A percentile compares a stretch with the other conserved stretches of the same genome.
Conservation (phyloP, 73 alveolate genomes). For the Urostyla sp. region DNA sequence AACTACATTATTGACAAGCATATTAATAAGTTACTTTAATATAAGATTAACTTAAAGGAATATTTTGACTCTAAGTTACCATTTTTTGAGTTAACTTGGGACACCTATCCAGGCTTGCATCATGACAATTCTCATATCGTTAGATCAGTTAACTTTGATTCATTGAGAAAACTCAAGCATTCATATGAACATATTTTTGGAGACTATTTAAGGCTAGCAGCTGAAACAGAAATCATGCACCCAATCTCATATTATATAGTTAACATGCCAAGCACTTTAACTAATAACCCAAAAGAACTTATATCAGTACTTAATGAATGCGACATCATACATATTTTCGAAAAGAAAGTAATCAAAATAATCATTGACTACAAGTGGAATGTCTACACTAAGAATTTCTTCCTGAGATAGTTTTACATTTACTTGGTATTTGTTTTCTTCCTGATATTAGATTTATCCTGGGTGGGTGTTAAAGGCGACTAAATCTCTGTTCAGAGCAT, state of each 20-base stretch:
- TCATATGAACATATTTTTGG: neutral
- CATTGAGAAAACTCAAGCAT: neutral
- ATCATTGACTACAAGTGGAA: constrained; percentile 20
- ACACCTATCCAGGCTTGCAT: neutral
- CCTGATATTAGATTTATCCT: neutral
- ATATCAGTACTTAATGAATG: neutral
- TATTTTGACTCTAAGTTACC: constrained; percentile 20
- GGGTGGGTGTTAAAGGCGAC: neutral
- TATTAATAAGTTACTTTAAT: neutral
- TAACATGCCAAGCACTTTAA: constrained; percentile 1
- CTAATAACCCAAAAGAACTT: neutral
- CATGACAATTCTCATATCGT: neutral
- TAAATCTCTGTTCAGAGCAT: neutral
- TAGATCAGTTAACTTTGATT: neutral
- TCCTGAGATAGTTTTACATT: constrained; percentile 2
- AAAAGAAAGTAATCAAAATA: neutral
- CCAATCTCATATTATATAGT: constrained; percentile 5
- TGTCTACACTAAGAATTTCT: constrained; percentile 13
- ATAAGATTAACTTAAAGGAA: constrained; percentile 21
- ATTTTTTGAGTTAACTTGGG: neutral
- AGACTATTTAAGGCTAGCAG: neutral
- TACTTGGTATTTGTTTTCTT: neutral
- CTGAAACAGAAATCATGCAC: neutral
- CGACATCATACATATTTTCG: neutral
- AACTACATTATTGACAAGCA: constrained; percentile 23